Conservation (phyloP, 1,139 yeast species). For the Candida neerlandica region DNA sequence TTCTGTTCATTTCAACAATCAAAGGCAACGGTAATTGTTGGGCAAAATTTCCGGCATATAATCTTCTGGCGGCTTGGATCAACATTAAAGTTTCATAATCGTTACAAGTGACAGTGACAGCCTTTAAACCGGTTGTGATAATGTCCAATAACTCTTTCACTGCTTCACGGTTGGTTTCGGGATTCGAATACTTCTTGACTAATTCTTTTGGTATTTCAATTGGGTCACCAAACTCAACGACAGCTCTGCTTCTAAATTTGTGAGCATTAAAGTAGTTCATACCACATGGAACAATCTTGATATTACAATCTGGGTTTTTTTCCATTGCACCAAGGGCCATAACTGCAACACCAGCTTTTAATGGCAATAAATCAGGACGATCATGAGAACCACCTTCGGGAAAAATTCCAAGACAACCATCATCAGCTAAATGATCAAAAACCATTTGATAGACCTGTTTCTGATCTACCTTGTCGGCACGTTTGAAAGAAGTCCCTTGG, state of each 20-base stretch:
- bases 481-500: slow-evolving; percentile 64
- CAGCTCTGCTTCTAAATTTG: slow-evolving; percentile 92
- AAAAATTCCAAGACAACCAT: slow-evolving; percentile 89
- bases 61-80: slow-evolving; percentile 89
- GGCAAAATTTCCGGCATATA: slow-evolving; percentile 76
- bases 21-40: slow-evolving; percentile 76
- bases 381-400: slow-evolving; percentile 99
- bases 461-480: slow-evolving; percentile 85
- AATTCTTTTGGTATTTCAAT: slow-evolving; percentile 67
- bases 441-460: slow-evolving; percentile 78
- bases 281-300: slow-evolving; percentile 92
- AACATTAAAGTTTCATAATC: slow-evolving; percentile 93
- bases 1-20: slow-evolving; percentile 85
- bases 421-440: slow-evolving; percentile 75
- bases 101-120: slow-evolving; percentile 90
- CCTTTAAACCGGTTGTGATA: slow-evolving; percentile 74
- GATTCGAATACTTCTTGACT: slow-evolving; percentile 62
- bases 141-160: slow-evolving; percentile 70
- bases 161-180: slow-evolving; percentile 62
- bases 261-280: slow-evolving; percentile 97
- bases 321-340: slow-evolving; percentile 96
- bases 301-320: slow-evolving; percentile 66
- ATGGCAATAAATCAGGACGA: slow-evolving; percentile 83
- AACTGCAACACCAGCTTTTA: slow-evolving; percentile 96
- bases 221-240: slow-evolving; percentile 91